These are phyloP conservation scores for Colletotrichum somersetense DNA, from an alignment of 2,329 filamentous ascomycete genomes.

Conservation along the genomic window DNA sequence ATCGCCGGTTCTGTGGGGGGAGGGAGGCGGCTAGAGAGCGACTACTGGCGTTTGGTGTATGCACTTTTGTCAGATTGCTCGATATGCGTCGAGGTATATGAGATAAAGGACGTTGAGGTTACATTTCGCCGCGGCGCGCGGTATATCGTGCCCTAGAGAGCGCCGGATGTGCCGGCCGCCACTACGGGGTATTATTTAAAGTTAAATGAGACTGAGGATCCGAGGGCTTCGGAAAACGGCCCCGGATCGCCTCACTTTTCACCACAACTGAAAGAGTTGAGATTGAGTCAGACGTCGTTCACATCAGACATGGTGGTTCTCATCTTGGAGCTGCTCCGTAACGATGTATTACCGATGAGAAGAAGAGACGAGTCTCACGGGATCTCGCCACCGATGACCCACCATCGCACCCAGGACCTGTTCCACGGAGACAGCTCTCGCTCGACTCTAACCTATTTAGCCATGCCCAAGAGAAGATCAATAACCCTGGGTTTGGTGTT, in stretches of 20 bases:
- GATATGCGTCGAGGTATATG: not conserved
- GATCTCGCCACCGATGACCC: not conserved
- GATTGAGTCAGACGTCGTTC: not conserved
- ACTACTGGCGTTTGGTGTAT: too few relatives aligned
- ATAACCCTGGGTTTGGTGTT: not conserved
- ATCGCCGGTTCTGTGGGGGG: not conserved
- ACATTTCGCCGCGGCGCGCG: too few relatives aligned
- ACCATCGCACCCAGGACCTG: not conserved
- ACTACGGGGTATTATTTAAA: not conserved
- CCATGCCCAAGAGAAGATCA: too few relatives aligned
- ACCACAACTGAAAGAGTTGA: not conserved
- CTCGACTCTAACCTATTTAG: not conserved
- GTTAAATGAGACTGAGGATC: conserved; percentile 1
- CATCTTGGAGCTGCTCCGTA: not conserved
- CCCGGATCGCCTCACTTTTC: too few relatives aligned
- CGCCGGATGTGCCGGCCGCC: not conserved
- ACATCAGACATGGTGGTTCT: not conserved
- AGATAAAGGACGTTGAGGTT: not conserved
- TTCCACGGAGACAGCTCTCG: not conserved
- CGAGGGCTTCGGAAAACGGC: too few relatives aligned
- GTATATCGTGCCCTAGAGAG: not conserved
- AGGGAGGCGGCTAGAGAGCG: not conserved
- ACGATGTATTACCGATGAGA: not conserved
- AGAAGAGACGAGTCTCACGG: not conserved
- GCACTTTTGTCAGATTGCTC: not conserved